Percentiles rank a stretch among this genome's conserved stretches.
phyloP scores from a whole-genome alignment of 1,284 basidiomycete genomes.

The Clitocybe nebularis region DNA sequence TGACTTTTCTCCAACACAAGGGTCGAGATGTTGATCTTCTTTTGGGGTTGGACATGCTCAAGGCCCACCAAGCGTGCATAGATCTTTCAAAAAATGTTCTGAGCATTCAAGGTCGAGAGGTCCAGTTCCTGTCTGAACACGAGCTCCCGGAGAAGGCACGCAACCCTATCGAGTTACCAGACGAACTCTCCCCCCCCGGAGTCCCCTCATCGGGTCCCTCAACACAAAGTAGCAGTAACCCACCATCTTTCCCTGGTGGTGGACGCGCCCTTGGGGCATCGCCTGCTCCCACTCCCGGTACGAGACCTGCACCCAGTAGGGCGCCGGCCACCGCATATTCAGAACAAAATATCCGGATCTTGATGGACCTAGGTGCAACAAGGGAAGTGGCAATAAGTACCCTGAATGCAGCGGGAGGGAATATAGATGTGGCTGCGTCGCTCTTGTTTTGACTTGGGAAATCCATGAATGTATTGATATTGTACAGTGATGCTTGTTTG shows the following conservation, averaged over 20 bases:
- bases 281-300: constrained; percentile 16
- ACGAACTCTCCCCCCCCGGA: too few relatives aligned
- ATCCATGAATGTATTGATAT: constrained; percentile 16
- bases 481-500: constrained; percentile 14
- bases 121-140: constrained; percentile 90
- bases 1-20: constrained; percentile 30
- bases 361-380: constrained; percentile 75
- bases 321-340: constrained; percentile 29
- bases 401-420: constrained; percentile 79
- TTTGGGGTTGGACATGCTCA: constrained; percentile 97
- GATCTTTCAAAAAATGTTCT: constrained; percentile 88
- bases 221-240: constrained; percentile 2
- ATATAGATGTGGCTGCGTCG: constrained; percentile 86
- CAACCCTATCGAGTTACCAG: constrained; percentile 18
- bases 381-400: constrained; percentile 74
- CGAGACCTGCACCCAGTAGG: constrained; percentile 5
- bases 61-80: constrained; percentile 93
- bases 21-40: constrained; percentile 90
- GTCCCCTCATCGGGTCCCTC: constrained; percentile 18
- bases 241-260: constrained; percentile 54
- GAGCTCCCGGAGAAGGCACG: constrained; percentile 85
- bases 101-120: constrained; percentile 83
- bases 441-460: constrained; percentile 61
- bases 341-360: constrained; percentile 47
- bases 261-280: constrained; percentile 48